A percentile compares a stretch with the other conserved stretches of the same genome.
Evolutionary conservation across 2,329 filamentous ascomycete genomes (phyloP).

Genomic region (Aspergillus ibericus): DNA sequence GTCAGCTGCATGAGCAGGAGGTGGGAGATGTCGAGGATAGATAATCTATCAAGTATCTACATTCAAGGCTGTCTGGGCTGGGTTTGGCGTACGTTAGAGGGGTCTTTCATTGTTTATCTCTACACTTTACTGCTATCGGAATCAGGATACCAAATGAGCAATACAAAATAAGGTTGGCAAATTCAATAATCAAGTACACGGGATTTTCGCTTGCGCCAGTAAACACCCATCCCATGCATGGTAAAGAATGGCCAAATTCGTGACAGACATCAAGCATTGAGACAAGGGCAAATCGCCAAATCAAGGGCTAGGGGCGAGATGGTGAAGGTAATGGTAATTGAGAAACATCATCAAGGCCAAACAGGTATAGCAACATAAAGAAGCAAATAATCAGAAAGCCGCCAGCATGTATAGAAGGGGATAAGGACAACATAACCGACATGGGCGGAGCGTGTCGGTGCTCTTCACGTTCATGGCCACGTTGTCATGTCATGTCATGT

Average conservation of each 20-base stretch:
- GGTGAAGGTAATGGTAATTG: slow-evolving; percentile 9
- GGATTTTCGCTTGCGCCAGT: slow-evolving; percentile 32
- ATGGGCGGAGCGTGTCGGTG: slow-evolving; percentile 7
- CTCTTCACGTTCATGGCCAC: background rate
- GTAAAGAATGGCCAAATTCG: slow-evolving; percentile 31
- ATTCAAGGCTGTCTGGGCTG: background rate
- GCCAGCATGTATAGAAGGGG: slow-evolving; percentile 20
- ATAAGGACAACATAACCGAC: slow-evolving; percentile 20
- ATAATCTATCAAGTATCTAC: too few relatives aligned
- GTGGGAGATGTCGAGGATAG: slow-evolving; percentile 16
- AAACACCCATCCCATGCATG: slow-evolving; percentile 44
- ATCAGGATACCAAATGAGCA: background rate
- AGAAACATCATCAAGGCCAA: slow-evolving; percentile 15
- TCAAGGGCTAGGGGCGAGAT: slow-evolving; percentile 12
- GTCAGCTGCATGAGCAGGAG: slow-evolving; percentile 23
- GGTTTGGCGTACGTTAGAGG: background rate
- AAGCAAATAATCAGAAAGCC: slow-evolving; percentile 24
- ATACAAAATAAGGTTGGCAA: slow-evolving; percentile 7
- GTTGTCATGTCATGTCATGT: slow-evolving; percentile 13
- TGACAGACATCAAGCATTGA: slow-evolving; percentile 30
- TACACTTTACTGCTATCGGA: background rate
- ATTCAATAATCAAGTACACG: slow-evolving; percentile 21
- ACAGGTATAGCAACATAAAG: slow-evolving; percentile 23
- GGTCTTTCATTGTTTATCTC: background rate
- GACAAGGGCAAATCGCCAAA: slow-evolving; percentile 6